phyloP scores from a whole-genome alignment of 2,329 filamentous ascomycete species.

The Penicillium thymicola region DNA sequence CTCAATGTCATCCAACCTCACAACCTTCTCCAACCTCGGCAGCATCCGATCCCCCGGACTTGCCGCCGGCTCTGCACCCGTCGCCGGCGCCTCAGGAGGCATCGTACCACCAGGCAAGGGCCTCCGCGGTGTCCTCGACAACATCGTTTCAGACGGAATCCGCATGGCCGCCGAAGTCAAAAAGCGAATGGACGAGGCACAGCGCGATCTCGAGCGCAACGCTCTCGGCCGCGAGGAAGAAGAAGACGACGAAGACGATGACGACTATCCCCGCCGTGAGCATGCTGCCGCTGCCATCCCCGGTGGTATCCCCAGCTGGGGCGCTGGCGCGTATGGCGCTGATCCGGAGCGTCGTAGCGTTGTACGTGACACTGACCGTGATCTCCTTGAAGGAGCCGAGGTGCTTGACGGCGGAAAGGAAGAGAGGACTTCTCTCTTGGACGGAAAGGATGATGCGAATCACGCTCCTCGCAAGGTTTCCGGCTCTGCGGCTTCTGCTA shows the following conservation, averaged over 20 bases:
- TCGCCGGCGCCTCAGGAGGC: constrained; percentile 54
- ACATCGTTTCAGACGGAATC: constrained; percentile 97
- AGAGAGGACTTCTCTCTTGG: constrained; percentile 28
- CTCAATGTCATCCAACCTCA: constrained; percentile 66
- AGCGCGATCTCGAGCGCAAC: constrained; percentile 84
- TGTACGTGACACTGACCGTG: constrained; percentile 63
- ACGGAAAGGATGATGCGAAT: constrained; percentile 21
- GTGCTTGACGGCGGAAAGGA: constrained; percentile 51
- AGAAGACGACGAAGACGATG: constrained; percentile 68
- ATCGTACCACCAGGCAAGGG: constrained; percentile 67
- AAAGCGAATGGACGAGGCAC: constrained; percentile 91
- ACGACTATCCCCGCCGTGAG: constrained; percentile 49
- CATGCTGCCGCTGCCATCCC: constrained; percentile 28
- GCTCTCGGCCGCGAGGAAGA: constrained; percentile 65
- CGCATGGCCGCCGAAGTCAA: constrained; percentile 89
- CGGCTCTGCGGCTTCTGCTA: neutral
- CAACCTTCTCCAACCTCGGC: constrained; percentile 75
- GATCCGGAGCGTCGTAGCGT: constrained; percentile 61
- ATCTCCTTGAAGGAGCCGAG: constrained; percentile 71
- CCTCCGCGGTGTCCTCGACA: constrained; percentile 87
- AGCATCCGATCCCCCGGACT: constrained; percentile 44
- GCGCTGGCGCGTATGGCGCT: constrained; percentile 46
- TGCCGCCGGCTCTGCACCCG: constrained; percentile 36
- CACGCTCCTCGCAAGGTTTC: constrained; percentile 5
- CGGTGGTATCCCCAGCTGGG: constrained; percentile 38